phyloP scores from a whole-genome alignment of 768 basidiomycete genomes.

The Mrakia blollopis region DNA sequence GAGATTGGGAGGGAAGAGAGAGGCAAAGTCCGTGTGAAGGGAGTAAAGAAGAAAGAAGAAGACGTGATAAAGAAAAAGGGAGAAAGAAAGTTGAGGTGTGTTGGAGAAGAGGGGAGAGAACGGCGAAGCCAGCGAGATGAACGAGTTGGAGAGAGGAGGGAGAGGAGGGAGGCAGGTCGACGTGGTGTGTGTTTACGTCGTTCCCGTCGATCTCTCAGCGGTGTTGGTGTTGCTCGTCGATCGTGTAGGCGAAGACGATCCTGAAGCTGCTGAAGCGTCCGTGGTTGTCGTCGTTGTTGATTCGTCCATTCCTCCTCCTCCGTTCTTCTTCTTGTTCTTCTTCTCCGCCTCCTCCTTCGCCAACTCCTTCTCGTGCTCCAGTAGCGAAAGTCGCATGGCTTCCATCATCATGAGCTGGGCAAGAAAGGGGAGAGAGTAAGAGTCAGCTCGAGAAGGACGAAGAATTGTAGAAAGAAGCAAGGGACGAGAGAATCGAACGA shows the following conservation, averaged over 20 bases:
- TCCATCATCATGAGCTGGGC: slow-evolving; percentile 94
- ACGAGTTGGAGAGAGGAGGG: not conserved
- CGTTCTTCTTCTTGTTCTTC: slow-evolving; percentile 21
- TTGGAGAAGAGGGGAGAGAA: not conserved
- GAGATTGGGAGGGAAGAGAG: no score
- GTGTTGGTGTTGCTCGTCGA: not conserved
- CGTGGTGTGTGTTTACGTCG: not conserved
- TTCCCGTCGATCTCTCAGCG: not conserved
- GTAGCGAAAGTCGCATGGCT: slow-evolving; percentile 88
- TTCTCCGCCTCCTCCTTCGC: slow-evolving; percentile 67
- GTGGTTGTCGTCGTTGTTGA: not conserved
- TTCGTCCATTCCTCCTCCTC: not conserved
- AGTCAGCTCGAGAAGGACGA: not conserved
- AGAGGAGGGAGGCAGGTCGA: no score
- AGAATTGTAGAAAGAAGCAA: not conserved
- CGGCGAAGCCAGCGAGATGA: not conserved
- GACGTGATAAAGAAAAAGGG: not conserved
- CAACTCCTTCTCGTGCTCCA: slow-evolving; percentile 89
- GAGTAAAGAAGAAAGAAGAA: no score
- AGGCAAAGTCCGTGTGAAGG: not conserved
- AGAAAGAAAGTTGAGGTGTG: not conserved
- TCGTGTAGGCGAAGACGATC: not conserved
- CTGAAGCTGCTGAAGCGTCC: not conserved
- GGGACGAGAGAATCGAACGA: slow-evolving; percentile 10
- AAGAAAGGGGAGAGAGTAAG: slow-evolving; percentile 1